A percentile compares a stretch with the other conserved stretches of the same genome.
Evolutionary conservation across 176 grass and related monocot species (phyloP).

Genomic region (Dendrocalamus sinicus): DNA sequence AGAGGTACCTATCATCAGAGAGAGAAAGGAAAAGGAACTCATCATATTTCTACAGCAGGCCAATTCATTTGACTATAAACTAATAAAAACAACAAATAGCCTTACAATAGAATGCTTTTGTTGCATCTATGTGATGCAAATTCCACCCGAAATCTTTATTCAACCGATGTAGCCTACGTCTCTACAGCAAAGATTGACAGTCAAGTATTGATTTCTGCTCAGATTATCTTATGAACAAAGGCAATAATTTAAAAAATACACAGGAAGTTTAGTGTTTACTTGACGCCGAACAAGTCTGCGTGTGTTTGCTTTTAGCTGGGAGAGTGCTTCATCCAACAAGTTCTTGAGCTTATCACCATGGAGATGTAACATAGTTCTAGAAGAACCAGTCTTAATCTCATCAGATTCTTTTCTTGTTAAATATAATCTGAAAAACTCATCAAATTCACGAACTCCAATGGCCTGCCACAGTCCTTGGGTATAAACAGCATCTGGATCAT

Average conservation of each 20-base stretch:
- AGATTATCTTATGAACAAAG: slow-evolving; percentile 22
- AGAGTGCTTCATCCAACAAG: slow-evolving; percentile 70
- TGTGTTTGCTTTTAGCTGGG: slow-evolving; percentile 83
- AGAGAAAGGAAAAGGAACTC: slow-evolving; percentile 20
- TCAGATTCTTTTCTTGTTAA: slow-evolving; percentile 41
- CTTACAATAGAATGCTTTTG: slow-evolving; percentile 83
- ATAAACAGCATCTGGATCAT: slow-evolving; percentile 67
- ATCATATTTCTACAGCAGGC: background rate
- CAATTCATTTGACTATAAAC: background rate
- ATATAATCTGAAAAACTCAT: slow-evolving; percentile 71
- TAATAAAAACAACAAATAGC: background rate
- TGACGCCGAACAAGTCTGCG: slow-evolving; percentile 79
- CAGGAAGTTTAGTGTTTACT: slow-evolving; percentile 58
- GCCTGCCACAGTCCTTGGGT: slow-evolving; percentile 79
- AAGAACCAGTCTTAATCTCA: slow-evolving; percentile 14
- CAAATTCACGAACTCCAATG: slow-evolving; percentile 94
- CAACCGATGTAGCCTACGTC: slow-evolving; percentile 64
- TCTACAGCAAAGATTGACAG: slow-evolving; percentile 39
- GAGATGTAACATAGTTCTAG: slow-evolving; percentile 30
- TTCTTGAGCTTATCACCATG: slow-evolving; percentile 57
- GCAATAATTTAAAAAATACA: slow-evolving; percentile 9
- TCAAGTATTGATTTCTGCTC: background rate
- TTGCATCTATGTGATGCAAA: slow-evolving; percentile 73
- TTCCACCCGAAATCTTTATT: slow-evolving; percentile 83
- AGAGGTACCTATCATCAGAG: slow-evolving; percentile 47